These are phyloP conservation scores for Pythium sp. DNA, from an alignment of 352 stramenopile species.

Conservation along the genomic window DNA sequence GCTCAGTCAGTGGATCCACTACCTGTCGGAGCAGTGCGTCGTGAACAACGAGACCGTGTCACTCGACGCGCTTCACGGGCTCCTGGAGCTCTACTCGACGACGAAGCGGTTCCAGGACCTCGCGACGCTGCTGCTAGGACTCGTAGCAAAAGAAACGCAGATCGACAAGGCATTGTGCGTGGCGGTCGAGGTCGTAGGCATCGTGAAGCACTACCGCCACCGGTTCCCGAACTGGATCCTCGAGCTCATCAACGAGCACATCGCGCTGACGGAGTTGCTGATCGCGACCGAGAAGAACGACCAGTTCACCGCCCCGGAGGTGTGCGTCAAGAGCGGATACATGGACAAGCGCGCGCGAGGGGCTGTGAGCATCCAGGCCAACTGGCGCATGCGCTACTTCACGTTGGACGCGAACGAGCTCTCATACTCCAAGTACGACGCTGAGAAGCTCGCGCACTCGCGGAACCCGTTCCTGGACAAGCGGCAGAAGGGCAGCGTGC, in stretches of 20 bases:
- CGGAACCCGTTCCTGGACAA: slow-evolving; percentile 63
- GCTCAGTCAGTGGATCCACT: slow-evolving; percentile 67
- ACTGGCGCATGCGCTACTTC: slow-evolving; percentile 72
- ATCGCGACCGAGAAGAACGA: slow-evolving; percentile 53
- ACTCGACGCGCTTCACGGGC: slow-evolving; percentile 36
- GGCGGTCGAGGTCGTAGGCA: slow-evolving; percentile 48
- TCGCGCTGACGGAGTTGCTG: slow-evolving; percentile 52
- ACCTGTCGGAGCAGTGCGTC: slow-evolving; percentile 55
- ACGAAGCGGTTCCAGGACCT: slow-evolving; percentile 50
- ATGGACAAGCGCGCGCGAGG: slow-evolving; percentile 62
- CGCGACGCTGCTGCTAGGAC: slow-evolving; percentile 48
- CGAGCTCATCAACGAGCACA: slow-evolving; percentile 56
- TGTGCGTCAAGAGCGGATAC: slow-evolving; percentile 30
- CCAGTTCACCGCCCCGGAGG: slow-evolving; percentile 34
- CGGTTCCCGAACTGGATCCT: slow-evolving; percentile 51
- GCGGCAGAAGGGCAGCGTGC: slow-evolving; percentile 37
- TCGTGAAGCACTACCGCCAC: slow-evolving; percentile 47
- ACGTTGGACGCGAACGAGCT: slow-evolving; percentile 44
- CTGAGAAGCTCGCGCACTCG: slow-evolving; percentile 38
- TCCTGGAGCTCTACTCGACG: slow-evolving; percentile 47
- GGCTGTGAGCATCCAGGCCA: slow-evolving; percentile 54
- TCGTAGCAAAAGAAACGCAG: slow-evolving; percentile 45
- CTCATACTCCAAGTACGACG: slow-evolving; percentile 66
- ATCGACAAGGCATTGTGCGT: slow-evolving; percentile 32
- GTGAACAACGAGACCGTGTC: slow-evolving; percentile 47